Evolutionary conservation across 208 protist genomes (phyloP), one percentile per base, ranked within the genome.

Genomic region (Leishmania tropica): DNA sequence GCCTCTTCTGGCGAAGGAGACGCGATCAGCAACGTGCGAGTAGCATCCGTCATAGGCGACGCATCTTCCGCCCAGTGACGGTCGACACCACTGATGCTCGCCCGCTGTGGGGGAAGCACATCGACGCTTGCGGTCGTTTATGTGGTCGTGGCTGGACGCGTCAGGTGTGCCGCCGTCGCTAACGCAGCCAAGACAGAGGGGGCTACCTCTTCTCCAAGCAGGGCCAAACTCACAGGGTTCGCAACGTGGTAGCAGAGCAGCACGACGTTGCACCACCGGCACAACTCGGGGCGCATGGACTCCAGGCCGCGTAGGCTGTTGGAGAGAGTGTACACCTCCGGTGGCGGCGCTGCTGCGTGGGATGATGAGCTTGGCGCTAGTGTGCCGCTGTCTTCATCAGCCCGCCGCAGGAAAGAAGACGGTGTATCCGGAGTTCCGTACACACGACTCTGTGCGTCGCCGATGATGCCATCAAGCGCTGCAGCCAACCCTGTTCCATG

Each of bases 221-320:
- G 54, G 21, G 58, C n/a, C n/a, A 89, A 85, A 21, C 64, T 86
- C 24, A 48, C 68, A 5, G 78, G 83, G 11, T 80, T 65, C 53
- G 40, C 40, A 5, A 83, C 68, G 72, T 77, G 72, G 80, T 90
- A 92, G 81, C 86, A 88, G 7, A 88, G 35, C 15, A 92, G 58
- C 48, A 90, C 75, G 1, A 90, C 84, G 76, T 88, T 84, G 78
- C 84, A 87, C 76, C 81, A 85, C 53, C 82, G 54, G 47, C 79
- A 87, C 71, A 92, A 81, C 81, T 92, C 89, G 6, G 56, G 62
- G 28, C 84, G 83, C 74, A 90, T 82, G 7, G 81, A 70, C 45
- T 68, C 74, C 19, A 83, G 78, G n/a, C 70, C 68, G 19, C 83
- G 80, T 6, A 75, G 75, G 6, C 74, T 74, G 42, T 51, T 60